These are phyloP conservation scores for Leishmania braziliensis DNA, from an alignment of 208 protist genomes.

Conservation along the genomic window DNA sequence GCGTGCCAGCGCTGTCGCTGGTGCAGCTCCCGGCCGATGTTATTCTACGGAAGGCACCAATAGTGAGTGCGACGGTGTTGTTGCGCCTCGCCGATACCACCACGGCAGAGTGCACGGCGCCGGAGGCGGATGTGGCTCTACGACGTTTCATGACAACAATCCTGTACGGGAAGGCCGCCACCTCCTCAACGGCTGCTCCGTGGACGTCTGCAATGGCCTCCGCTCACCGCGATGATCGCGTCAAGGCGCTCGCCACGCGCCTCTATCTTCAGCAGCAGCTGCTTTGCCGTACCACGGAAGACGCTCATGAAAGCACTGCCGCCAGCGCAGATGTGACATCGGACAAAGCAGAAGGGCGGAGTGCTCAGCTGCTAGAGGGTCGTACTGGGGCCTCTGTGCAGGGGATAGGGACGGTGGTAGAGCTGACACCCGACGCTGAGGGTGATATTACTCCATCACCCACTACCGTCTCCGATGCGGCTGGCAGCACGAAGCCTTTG, in stretches of 20 bases:
- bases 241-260: conserved; percentile 26
- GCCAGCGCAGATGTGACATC: background rate
- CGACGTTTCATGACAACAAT: background rate
- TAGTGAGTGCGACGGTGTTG: conserved; percentile 23
- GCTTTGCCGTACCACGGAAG: background rate
- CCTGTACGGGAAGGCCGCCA: conserved; percentile 1
- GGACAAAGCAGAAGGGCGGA: background rate
- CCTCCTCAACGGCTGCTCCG: background rate
- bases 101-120: background rate
- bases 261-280: conserved; percentile 31
- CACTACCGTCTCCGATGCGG: background rate
- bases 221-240: conserved; percentile 15
- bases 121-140: background rate
- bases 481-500: background rate
- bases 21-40: conserved; percentile 9
- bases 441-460: background rate
- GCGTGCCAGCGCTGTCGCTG: conserved; percentile 10
- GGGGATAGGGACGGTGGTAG: background rate
- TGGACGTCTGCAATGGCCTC: background rate
- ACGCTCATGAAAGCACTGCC: background rate
- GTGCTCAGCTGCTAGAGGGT: background rate
- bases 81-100: background rate
- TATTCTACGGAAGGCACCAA: conserved; percentile 19
- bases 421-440: background rate
- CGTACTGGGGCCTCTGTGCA: background rate